Evolutionary conservation across 805 yeast genomes (phyloP).

Genomic region (Metschnikowia kunwiensis): DNA sequence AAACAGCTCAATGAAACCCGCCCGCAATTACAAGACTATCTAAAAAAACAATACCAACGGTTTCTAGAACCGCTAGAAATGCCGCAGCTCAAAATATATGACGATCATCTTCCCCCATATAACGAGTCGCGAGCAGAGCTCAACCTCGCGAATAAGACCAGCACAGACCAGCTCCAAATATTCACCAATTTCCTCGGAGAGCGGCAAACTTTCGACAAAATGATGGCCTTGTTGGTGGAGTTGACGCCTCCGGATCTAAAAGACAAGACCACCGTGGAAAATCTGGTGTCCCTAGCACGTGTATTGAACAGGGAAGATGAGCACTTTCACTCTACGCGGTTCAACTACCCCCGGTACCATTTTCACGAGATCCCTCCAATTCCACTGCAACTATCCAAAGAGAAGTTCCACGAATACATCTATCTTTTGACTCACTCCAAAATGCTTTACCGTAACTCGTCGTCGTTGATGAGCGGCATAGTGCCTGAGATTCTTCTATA

Average conservation of each 20-base stretch:
- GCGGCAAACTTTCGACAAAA: conserved; percentile 28
- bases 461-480: conserved; percentile 34
- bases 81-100: conserved; percentile 31
- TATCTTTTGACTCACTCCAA: conserved; percentile 35
- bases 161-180: conserved; percentile 18
- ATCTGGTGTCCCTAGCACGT: conserved; percentile 13
- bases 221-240: conserved; percentile 31
- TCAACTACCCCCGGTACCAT: conserved; percentile 19
- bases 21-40: conserved; percentile 18
- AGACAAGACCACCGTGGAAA: conserved; percentile 14
- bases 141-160: conserved; percentile 25
- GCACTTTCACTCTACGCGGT: conserved; percentile 11
- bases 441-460: conserved; percentile 31
- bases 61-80: conserved; percentile 36
- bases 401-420: conserved; percentile 34
- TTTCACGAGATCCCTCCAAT: conserved; percentile 35
- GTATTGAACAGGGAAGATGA: conserved; percentile 23
- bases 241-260: conserved; percentile 32
- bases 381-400: conserved; percentile 26
- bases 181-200: conserved; percentile 28
- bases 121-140: conserved; percentile 24
- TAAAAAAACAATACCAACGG: conserved; percentile 26
- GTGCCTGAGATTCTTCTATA: conserved; percentile 36
- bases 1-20: conserved; percentile 13
- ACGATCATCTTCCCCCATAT: conserved; percentile 23